Percentiles rank a stretch among this genome's conserved stretches.
phyloP scores from a whole-genome alignment of 2,329 filamentous ascomycete species.

The Talaromyces sp. region DNA sequence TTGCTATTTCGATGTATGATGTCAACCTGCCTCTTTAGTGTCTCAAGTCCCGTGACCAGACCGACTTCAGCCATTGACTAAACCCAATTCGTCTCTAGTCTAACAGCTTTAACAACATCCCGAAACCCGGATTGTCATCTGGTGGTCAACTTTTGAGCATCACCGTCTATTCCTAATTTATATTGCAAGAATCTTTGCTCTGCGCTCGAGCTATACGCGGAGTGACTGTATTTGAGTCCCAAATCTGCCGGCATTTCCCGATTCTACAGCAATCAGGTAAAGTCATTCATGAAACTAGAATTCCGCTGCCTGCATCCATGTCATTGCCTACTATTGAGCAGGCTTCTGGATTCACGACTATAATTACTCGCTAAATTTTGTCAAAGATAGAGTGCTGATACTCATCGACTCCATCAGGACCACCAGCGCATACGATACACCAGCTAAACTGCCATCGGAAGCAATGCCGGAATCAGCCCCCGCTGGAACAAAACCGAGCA shows the following conservation, averaged over 20 bases:
- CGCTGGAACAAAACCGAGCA: conserved; percentile 79
- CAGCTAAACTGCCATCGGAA: background rate
- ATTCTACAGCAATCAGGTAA: background rate
- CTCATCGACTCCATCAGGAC: background rate
- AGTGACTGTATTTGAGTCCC: background rate
- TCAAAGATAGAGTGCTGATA: background rate
- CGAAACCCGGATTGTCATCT: conserved; percentile 1
- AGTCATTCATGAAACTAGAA: conserved; percentile 1
- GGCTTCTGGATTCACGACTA: background rate
- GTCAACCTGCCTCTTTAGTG: conserved; percentile 17
- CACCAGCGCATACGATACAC: background rate
- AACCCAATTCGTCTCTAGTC: conserved; percentile 7
- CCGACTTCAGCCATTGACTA: conserved; percentile 1
- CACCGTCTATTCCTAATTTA: background rate
- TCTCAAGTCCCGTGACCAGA: conserved; percentile 4
- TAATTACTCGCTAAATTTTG: background rate
- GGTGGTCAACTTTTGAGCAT: background rate
- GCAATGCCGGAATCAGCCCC: conserved; percentile 68
- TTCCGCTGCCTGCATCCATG: conserved; percentile 5
- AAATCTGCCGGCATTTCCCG: background rate
- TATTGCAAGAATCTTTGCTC: background rate
- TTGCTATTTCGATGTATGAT: conserved; percentile 13
- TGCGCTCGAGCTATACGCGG: background rate
- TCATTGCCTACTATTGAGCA: background rate
- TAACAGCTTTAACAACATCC: conserved; percentile 5